A percentile compares a stretch with the other conserved stretches of the same genome.
Conservation (phyloP, 352 stramenopile species). For the Phytophthora hybrid region DNA sequence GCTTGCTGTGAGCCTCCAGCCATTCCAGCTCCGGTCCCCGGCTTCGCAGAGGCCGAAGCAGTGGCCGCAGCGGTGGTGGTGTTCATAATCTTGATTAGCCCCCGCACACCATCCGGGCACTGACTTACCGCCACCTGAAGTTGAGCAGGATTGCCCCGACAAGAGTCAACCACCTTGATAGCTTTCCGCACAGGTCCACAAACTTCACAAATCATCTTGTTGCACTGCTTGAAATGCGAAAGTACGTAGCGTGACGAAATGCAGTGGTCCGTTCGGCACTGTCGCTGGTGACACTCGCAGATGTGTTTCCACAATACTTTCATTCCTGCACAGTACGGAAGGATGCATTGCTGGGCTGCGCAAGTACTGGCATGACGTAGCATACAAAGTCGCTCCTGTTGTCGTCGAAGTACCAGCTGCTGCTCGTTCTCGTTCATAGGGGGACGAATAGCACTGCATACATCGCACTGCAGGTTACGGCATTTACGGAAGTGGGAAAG, state of each 20-base stretch:
- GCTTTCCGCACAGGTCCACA: conserved; percentile 88
- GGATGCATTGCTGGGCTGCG: conserved; percentile 64
- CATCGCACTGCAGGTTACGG: conserved; percentile 87
- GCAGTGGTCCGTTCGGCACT: conserved; percentile 89
- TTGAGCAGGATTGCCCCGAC: conserved; percentile 74
- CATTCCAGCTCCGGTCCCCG: conserved; percentile 21
- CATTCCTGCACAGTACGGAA: conserved; percentile 90
- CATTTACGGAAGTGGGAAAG: conserved; percentile 91
- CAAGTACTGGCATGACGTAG: conserved; percentile 88
- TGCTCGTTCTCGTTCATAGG: conserved; percentile 90
- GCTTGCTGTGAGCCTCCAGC: conserved; percentile 14
- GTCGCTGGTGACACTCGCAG: conserved; percentile 88
- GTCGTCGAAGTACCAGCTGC: conserved; percentile 81
- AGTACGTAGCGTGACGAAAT: conserved; percentile 91
- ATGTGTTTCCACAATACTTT: conserved; percentile 93
- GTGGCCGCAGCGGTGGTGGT: conserved; percentile 50
- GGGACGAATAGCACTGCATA: conserved; percentile 89
- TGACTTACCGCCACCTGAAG: conserved; percentile 76
- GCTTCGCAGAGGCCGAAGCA: conserved; percentile 35
- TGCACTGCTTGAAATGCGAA: conserved; percentile 92
- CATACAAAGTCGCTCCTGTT: conserved; percentile 91
- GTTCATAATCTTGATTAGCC: conserved; percentile 92
- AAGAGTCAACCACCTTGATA: conserved; percentile 90
- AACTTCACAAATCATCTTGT: conserved; percentile 92
- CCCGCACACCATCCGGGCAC: conserved; percentile 77